Base-by-base conservation (phyloP, 2,329 filamentous ascomycete genomes). In the Ceratocystis colombiana region DNA sequence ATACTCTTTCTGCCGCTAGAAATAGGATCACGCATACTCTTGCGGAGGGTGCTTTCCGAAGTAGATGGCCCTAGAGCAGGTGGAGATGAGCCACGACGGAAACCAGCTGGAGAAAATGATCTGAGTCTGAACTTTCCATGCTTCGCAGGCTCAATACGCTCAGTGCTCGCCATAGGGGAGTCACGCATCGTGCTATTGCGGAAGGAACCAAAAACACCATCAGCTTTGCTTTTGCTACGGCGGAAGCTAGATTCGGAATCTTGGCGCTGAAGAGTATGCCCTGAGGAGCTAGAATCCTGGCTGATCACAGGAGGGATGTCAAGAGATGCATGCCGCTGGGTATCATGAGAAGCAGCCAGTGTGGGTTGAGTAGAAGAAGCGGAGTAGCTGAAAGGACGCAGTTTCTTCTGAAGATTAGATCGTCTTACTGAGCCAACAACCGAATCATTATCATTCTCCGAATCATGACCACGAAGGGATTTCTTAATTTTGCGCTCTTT, bases 91-190 rank as follows among this genome's bases (percentile, higher is more conserved):
- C 8, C 84, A 82, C 17, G 62, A 15, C 30, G 62, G 48, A 57
- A 64, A n/a, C 81, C 81, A 0, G 82, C 77, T 0, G 88, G 89
- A 1, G 88, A 92, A 50, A 88, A 70, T 0, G 88, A 88, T 37
- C 88, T 82, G 44, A 90, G 77, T 67, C 86, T 89, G 72, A 89
- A 86, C 28, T 83, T 80, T n/a, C 83, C 81, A n/a, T 83, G 78
- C 15, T 77, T 74, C 8, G 74, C 72, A 61, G 74, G 44, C 41
- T 44, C 63, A 30, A 20, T 30, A 8, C 44, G 28, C 45, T 67
- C 62, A 6, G 57, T 86, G 71, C 87, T 90, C 33, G 82, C 86
- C 70, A 85, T 84, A 0, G 86, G 88, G 20, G 50, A 45, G 10
- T 62, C 57, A 30, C 64, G 69, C 66, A 46, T 70, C 66, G 48